Evolutionary conservation across 257 asterid genomes (phyloP).

Genomic region (Solanum pinnatisectum): DNA sequence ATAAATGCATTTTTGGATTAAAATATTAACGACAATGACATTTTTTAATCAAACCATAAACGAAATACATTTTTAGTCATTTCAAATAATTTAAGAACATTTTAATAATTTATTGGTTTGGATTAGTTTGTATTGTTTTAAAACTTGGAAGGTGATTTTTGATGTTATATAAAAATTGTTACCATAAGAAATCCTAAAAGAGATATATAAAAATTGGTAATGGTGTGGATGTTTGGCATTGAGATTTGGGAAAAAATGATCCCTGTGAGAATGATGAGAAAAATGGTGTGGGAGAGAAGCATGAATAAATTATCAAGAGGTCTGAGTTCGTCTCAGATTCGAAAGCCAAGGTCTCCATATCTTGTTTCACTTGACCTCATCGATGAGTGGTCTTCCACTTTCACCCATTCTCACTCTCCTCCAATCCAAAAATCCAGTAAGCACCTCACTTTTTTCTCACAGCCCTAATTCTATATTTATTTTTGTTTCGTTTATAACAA

Average conservation of each 20-base stretch:
- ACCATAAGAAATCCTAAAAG: neutral
- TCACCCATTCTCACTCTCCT: conserved; percentile 8
- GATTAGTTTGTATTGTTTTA: too few relatives aligned
- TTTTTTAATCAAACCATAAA: too few relatives aligned
- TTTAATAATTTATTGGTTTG: too few relatives aligned
- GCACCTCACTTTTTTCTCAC: neutral
- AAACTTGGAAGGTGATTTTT: too few relatives aligned
- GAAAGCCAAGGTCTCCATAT: conserved; percentile 42
- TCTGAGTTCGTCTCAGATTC: conserved; percentile 10
- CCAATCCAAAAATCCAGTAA: conserved; percentile 14
- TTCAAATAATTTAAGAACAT: too few relatives aligned
- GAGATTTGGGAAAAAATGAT: neutral
- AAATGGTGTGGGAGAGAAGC: neutral
- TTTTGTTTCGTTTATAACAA: neutral
- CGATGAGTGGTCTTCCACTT: conserved; percentile 41
- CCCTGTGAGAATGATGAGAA: neutral
- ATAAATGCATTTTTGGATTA: too few relatives aligned
- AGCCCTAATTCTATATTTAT: neutral
- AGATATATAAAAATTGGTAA: too few relatives aligned
- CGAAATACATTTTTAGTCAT: too few relatives aligned
- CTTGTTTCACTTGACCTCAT: conserved; percentile 53
- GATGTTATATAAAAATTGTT: neutral
- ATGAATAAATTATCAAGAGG: conserved; percentile 7
- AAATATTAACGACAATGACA: too few relatives aligned
- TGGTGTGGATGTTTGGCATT: neutral